Base-by-base conservation (phyloP, 2,329 filamentous ascomycete species). In the Alternaria burnsii region DNA sequence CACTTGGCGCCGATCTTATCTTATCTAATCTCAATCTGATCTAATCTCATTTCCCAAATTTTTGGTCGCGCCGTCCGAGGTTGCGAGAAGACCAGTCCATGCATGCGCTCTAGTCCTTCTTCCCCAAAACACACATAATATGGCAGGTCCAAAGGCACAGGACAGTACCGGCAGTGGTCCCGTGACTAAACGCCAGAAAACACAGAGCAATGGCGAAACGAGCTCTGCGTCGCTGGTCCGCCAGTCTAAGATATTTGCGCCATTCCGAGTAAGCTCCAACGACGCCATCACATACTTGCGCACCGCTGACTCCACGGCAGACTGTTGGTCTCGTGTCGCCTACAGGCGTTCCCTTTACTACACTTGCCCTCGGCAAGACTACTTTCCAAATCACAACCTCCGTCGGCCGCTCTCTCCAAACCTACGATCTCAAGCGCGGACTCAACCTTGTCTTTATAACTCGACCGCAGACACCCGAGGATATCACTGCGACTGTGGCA, bases 311-410 rank as follows among this genome's bases (percentile, higher is more conserved):
- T 12, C 22, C 30, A 22, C 22, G 24, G 14, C 76, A 97, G 92
- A 97, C 94, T 47, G 87, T 99, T 67, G 95, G 95, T 16, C 85
- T 99, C 32, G 93, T 99, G 2, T 97, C 95, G 5, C 93, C 95
- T 0, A 97, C 94, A 3, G 81, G 85, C 50, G 93, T 97, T 0
- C 94, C 95, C 0, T 98, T 99, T 75, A 94, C 94, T 2, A 91
- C 91, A 6, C 86, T 96, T 32, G 91, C 94, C 0, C 84, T 97
- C 16, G 95, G 95, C 59, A 97, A 97, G 80, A 94, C 92, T 1
- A 97, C 93, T 4, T 99, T 97, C 76, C 95, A 99, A 78, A 93
- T 99, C 79, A 98, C 95, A 34, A 99, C 95, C 30, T 98, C 93
- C 0, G 91, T 96, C 63, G 95, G 94, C 64, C 88, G 89, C 72